A percentile compares a stretch with the other conserved stretches of the same genome.
These are phyloP conservation scores for Penicillium diatomitis DNA, from an alignment of 495 filamentous ascomycete genomes.

Conservation along the genomic window DNA sequence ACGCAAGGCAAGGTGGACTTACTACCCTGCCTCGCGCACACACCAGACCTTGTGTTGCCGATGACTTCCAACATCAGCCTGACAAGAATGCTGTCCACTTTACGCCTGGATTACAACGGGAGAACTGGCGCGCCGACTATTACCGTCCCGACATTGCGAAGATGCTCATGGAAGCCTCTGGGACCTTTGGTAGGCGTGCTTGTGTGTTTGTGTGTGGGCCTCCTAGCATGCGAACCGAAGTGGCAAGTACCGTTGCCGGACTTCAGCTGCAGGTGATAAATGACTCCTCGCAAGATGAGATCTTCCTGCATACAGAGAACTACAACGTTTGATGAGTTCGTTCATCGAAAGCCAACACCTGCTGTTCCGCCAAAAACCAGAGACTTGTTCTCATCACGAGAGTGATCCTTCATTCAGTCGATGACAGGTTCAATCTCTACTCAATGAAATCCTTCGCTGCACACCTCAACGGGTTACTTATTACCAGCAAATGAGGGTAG, in stretches of 20 bases:
- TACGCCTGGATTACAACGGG: conserved; percentile 57
- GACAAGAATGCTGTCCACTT: conserved; percentile 56
- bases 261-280: conserved; percentile 77
- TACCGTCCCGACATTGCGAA: conserved; percentile 80
- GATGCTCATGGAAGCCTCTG: conserved; percentile 72
- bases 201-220: conserved; percentile 94
- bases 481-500: too few species aligned
- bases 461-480: too few species aligned
- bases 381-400: too few species aligned
- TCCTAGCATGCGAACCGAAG: conserved; percentile 75
- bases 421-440: too few species aligned
- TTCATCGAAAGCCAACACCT: background rate
- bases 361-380: background rate
- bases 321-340: conserved; percentile 58
- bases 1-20: conserved; percentile 80
- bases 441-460: too few species aligned
- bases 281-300: conserved; percentile 70
- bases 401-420: too few species aligned
- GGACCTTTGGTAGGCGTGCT: conserved; percentile 69
- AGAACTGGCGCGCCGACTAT: conserved; percentile 86
- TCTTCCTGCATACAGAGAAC: conserved; percentile 92
- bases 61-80: conserved; percentile 9
- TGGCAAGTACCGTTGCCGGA: conserved; percentile 71
- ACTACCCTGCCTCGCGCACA: conserved; percentile 61
- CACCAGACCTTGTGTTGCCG: conserved; percentile 8